phyloP scores from a whole-genome alignment of 2,329 filamentous ascomycete genomes.

The Trichoderma sp. region DNA sequence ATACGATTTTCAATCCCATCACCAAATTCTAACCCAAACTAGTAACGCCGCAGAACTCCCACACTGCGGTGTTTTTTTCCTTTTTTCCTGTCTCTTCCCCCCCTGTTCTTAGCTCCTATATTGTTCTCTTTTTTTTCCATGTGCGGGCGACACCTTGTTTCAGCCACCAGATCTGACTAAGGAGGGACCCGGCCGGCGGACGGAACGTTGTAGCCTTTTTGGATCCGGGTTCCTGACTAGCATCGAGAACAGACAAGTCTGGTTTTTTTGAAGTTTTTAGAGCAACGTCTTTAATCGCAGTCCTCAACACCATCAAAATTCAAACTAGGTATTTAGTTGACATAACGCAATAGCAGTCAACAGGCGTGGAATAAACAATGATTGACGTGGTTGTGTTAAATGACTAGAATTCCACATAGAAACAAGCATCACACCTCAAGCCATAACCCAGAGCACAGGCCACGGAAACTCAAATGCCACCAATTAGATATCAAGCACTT shows the following conservation, averaged over 20 bases:
- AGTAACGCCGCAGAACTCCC: conserved; percentile 1
- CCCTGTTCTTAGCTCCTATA: background rate
- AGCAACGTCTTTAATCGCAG: background rate
- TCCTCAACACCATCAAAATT: background rate
- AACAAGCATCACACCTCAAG: background rate
- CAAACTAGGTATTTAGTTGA: background rate
- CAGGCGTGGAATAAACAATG: background rate
- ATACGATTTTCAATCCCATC: background rate
- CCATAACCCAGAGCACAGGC: background rate
- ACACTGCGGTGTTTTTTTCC: background rate
- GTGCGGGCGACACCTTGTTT: background rate
- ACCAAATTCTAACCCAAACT: background rate
- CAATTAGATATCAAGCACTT: background rate
- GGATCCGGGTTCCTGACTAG: conserved; percentile 8
- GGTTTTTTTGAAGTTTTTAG: background rate
- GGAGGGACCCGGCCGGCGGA: background rate
- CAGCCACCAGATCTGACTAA: conserved; percentile 13
- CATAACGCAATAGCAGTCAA: no score
- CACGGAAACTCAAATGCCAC: background rate
- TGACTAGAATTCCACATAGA: background rate
- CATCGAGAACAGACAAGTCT: background rate
- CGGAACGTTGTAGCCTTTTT: background rate
- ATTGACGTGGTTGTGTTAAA: background rate
- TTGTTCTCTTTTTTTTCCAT: background rate
- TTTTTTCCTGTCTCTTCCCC: background rate